Evolutionary conservation across 228 moss, liverwort and hornwort genomes (phyloP), one percentile per base, ranked within the genome.

Genomic region (Sphagnum fallax): DNA sequence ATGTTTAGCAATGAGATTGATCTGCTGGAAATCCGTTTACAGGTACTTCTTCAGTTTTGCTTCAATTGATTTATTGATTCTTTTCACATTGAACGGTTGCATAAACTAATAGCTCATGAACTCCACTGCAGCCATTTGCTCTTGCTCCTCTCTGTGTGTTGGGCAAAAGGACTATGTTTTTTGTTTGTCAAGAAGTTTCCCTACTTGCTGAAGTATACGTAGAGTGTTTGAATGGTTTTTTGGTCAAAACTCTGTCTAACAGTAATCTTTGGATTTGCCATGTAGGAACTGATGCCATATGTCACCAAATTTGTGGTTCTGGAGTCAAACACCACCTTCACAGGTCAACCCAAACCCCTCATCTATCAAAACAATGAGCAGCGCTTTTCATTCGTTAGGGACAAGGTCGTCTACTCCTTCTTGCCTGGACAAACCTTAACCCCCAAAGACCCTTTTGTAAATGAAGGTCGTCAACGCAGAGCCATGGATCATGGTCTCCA

Each of bases 321-420:
- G 67, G 94, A 95, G 65, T 95, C 92, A 6, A 80, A 87, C 64
- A 80, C 78, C 18, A 95, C 94, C 11, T 95, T 95, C 65, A 95
- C 94, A 15, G 94, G 94, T 14, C 83, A 65, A 6, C 71, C 83
- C 8, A 92, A 94, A 73, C 69, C 83, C n/a, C 80, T 90, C 12
- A 78, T 69, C 55, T 91, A 91, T 51, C 74, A 67, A 13, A 81
- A 84, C 8, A 74, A 88, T 48, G 80, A 86, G 48, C 52, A 75
- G 12, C 75, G 89, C 0, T 94, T 89, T 52, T 65, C 76, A 9
- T 94, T 91, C 63, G 71, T 72, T 47, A 71, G 78, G 64, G 76
- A 75, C 72, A 82, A 83, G 69, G 68, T 92, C 9, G 61, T 77
- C 0, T 83, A 91, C 75, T 83, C 77, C 47, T 77, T 78, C 48